A percentile compares a stretch with the other conserved stretches of the same genome.
Conservation (phyloP, 495 filamentous ascomycete genomes). For the Entonaema liquescens region DNA sequence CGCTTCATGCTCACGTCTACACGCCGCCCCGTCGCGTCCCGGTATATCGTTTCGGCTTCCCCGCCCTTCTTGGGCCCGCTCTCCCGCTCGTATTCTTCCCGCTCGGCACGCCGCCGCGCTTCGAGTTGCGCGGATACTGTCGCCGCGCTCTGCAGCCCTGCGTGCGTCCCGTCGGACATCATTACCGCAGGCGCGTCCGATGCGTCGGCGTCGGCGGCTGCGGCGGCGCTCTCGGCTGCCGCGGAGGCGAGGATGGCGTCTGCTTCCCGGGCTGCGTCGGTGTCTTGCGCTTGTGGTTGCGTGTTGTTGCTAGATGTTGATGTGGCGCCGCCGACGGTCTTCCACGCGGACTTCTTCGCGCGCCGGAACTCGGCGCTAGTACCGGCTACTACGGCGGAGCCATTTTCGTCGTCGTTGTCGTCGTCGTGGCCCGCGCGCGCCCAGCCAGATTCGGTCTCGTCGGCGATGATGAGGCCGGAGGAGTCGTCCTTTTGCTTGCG, state of each 20-base stretch:
- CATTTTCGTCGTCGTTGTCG: slow-evolving; percentile 55
- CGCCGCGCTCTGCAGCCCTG: slow-evolving; percentile 83
- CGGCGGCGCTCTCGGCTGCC: slow-evolving; percentile 67
- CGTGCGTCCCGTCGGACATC: slow-evolving; percentile 87
- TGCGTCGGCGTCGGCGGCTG: slow-evolving; percentile 52
- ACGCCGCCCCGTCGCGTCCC: slow-evolving; percentile 90
- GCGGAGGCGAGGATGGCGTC: slow-evolving; percentile 85
- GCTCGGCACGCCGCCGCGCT: slow-evolving; percentile 56
- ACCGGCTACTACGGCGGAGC: slow-evolving; percentile 56
- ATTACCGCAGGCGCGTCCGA: slow-evolving; percentile 54
- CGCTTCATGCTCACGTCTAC: slow-evolving; percentile 91
- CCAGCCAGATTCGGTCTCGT: slow-evolving; percentile 80
- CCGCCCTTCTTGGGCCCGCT: slow-evolving; percentile 14
- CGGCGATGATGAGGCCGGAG: slow-evolving; percentile 82
- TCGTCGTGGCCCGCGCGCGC: slow-evolving; percentile 50
- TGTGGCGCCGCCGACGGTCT: slow-evolving; percentile 67
- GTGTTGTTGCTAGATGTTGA: slow-evolving; percentile 45
- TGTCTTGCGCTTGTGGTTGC: slow-evolving; percentile 25
- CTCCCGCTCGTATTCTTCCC: slow-evolving; percentile 54
- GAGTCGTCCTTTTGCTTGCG: slow-evolving; percentile 68
- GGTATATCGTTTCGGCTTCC: slow-evolving; percentile 84
- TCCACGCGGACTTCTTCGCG: slow-evolving; percentile 81
- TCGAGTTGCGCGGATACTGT: slow-evolving; percentile 80
- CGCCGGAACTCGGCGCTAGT: slow-evolving; percentile 76
- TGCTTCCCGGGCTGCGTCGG: slow-evolving; percentile 69